phyloP scores from a whole-genome alignment of 208 protist species.

The Leishmania amazonensis region DNA sequence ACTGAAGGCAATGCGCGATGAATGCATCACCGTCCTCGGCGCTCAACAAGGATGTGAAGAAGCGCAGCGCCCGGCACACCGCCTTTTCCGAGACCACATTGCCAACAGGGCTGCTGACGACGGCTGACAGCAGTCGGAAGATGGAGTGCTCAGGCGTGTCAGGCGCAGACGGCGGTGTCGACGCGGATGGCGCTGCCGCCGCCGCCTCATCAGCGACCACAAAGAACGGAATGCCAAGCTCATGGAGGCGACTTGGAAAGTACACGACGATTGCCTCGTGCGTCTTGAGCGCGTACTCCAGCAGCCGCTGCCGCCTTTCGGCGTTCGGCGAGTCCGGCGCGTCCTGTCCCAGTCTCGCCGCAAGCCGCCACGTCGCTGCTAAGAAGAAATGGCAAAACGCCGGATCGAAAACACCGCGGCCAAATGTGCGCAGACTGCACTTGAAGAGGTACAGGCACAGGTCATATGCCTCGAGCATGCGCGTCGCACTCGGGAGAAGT shows the following conservation, averaged over 20 bases:
- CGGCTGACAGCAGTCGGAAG: constrained; percentile 25
- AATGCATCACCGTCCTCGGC: constrained; percentile 63
- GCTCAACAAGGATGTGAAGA: constrained; percentile 45
- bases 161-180: neutral
- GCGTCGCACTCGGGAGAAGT: constrained; percentile 5
- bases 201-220: constrained; percentile 1
- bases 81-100: constrained; percentile 58
- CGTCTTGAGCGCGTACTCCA: constrained; percentile 79
- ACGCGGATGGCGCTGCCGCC: neutral
- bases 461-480: constrained; percentile 37
- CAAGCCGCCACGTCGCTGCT: constrained; percentile 47
- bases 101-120: constrained; percentile 42
- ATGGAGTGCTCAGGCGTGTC: constrained; percentile 12
- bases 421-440: constrained; percentile 73
- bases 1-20: constrained; percentile 24
- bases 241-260: constrained; percentile 49
- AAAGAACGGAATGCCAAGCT: constrained; percentile 53
- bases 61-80: constrained; percentile 58
- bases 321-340: constrained; percentile 5
- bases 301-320: constrained; percentile 36
- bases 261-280: constrained; percentile 43
- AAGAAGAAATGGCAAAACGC: constrained; percentile 66
- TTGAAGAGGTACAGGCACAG: constrained; percentile 73
- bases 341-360: constrained; percentile 21
- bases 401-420: constrained; percentile 64